phyloP scores from a whole-genome alignment of 179 eudicot species.

The Carnegiea gigantea region DNA sequence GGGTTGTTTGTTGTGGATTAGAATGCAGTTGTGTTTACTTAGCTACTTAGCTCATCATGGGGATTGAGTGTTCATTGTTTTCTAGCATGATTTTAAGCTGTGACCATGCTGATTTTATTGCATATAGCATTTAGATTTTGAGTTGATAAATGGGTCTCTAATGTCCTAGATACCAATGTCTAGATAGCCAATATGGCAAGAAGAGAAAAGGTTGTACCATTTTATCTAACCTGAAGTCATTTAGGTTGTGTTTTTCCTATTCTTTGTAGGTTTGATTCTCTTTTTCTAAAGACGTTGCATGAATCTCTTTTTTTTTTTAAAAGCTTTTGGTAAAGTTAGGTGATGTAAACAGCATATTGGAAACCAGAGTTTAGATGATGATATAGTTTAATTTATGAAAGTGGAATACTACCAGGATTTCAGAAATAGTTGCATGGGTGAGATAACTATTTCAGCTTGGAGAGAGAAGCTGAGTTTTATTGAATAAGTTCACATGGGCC shows the following conservation, averaged over 20 bases:
- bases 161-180: background rate
- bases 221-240: background rate
- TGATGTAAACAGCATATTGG: background rate
- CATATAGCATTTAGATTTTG: background rate
- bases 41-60: background rate
- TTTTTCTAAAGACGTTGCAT: background rate
- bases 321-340: background rate
- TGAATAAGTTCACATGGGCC: background rate
- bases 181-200: background rate
- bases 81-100: background rate
- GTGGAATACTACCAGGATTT: background rate
- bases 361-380: background rate
- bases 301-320: background rate
- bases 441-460: background rate
- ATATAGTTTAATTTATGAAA: background rate
- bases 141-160: background rate
- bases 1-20: background rate
- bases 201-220: constrained; percentile 1
- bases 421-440: background rate
- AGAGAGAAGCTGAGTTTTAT: background rate
- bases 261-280: background rate
- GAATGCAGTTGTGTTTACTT: background rate
- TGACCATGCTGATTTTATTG: background rate
- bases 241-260: background rate
- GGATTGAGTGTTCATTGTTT: constrained; percentile 3